Base-by-base conservation (phyloP, 192 early-diverging fungal genomes). In the Rhizophagus prolifer region DNA sequence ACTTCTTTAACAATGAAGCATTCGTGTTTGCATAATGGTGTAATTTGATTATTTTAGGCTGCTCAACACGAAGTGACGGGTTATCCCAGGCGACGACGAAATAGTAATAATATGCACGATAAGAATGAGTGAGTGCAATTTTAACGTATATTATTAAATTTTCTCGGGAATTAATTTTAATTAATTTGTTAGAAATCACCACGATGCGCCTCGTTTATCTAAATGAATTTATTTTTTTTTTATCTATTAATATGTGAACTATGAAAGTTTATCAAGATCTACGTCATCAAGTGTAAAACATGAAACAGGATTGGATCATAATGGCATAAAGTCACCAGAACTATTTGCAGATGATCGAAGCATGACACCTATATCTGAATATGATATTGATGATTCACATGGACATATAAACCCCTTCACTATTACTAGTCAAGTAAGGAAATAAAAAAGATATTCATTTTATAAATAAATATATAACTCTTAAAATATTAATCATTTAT, bases 341-440 rank as follows among this genome's bases (percentile, higher is more conserved):
- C 16, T 70, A 28, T 70, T 23, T 28, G 28, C 44, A n/a, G 47
- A 58, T 34, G 70, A 72, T 54, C 13, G 23, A 50, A 58, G 47
- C 16, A 47, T 63, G 14, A 62, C 74, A 19, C 74, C 74, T 23
- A 75, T 75, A 62, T 75, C 63, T 0, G 74, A 75, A 65, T 66
- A 50, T 75, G 44, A 46, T 46, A 58, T 13, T 2, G 74, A 75
- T 58, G 62, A 63, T 50, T 16, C n/a, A 6, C 38, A 44, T 50
- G 74, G 47, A 62, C 30, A 41, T 36, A 60, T n/a, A n/a, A 31
- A 70, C n/a, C 69, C 69, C 23, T 73, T 73, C 16, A 73, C 21
- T 13, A 13, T 73, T 38, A 60, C 12, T 21, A 73, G 31, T 36
- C 71, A 73, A 25, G 74, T 66, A 30, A 44, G 10, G 10, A 12